Conservation (phyloP, 1,284 basidiomycete genomes). For the Ustilago nuda region DNA sequence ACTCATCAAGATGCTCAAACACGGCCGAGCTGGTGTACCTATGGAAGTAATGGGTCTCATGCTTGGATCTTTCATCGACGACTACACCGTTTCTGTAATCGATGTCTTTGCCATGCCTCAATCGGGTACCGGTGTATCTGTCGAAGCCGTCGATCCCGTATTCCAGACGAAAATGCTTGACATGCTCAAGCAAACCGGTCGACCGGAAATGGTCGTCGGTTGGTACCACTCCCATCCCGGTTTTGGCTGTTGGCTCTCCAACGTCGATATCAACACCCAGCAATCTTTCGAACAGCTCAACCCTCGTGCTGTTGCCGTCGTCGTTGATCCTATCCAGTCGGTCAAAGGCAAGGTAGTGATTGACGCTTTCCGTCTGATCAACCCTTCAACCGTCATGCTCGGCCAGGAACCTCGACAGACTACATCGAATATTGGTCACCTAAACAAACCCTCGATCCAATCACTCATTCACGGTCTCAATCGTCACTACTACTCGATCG, state of each 20-base stretch:
- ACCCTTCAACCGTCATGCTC: slow-evolving; percentile 74
- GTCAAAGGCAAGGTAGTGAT: slow-evolving; percentile 93
- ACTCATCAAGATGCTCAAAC: slow-evolving; percentile 88
- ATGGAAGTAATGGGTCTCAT: slow-evolving; percentile 99
- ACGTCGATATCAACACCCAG: slow-evolving; percentile 99
- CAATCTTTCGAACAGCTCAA: slow-evolving; percentile 99
- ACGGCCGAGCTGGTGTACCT: slow-evolving; percentile 96
- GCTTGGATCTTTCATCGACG: slow-evolving; percentile 98
- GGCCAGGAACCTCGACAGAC: slow-evolving; percentile 92
- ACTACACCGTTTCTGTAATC: slow-evolving; percentile 86
- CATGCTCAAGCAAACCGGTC: slow-evolving; percentile 98
- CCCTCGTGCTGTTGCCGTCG: slow-evolving; percentile 93
- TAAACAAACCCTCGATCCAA: slow-evolving; percentile 98
- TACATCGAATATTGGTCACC: slow-evolving; percentile 97
- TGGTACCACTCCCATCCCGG: slow-evolving; percentile 99
- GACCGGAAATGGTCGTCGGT: slow-evolving; percentile 97
- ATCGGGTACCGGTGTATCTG: slow-evolving; percentile 96
- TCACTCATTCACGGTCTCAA: slow-evolving; percentile 71
- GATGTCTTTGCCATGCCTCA: slow-evolving; percentile 99
- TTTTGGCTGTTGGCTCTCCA: slow-evolving; percentile 98
- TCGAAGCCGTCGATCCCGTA: slow-evolving; percentile 98
- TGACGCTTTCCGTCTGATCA: slow-evolving; percentile 87
- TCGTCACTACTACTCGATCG: slow-evolving; percentile 69
- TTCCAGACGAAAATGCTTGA: slow-evolving; percentile 99
- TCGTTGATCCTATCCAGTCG: slow-evolving; percentile 98